phyloP scores from a whole-genome alignment of 2,329 filamentous ascomycete genomes.

The Aureobasidium sp. region DNA sequence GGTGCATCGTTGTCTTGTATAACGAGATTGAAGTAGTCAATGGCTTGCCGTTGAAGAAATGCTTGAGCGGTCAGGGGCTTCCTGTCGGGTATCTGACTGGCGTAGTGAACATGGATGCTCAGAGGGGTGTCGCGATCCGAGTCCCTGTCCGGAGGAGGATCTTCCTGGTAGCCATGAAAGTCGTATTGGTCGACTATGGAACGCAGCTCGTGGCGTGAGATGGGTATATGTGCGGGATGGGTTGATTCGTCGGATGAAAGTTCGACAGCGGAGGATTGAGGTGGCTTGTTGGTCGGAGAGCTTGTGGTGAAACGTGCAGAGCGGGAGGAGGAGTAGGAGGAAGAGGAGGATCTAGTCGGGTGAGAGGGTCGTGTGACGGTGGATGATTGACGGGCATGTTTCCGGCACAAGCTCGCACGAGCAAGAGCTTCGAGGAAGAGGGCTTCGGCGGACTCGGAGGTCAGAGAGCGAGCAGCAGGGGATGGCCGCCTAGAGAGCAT shows the following conservation, averaged over 20 bases:
- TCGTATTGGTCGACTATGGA: conserved; percentile 37
- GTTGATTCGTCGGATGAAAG: background rate
- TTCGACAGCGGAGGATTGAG: background rate
- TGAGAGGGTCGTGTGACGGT: background rate
- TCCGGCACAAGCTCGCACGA: conserved; percentile 12
- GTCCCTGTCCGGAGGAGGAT: background rate
- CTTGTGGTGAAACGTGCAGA: background rate
- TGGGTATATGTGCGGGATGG: background rate
- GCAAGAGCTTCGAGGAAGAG: conserved; percentile 13
- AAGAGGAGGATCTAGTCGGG: background rate
- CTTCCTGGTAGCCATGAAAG: background rate
- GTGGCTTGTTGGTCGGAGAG: background rate
- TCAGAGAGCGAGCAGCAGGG: background rate
- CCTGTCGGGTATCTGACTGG: background rate
- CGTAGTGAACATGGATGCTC: background rate
- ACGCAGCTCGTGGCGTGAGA: conserved; percentile 37
- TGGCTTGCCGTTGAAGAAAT: background rate
- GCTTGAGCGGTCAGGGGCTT: background rate
- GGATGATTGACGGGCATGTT: conserved; percentile 16
- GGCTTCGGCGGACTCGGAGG: conserved; percentile 9
- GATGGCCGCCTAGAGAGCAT: background rate
- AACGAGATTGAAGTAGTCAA: background rate
- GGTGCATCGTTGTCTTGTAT: background rate
- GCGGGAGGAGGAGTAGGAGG: background rate
- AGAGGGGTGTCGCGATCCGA: background rate